Conservation (phyloP, 2,329 filamentous ascomycete species). For the Hymenoscyphus albidus region DNA sequence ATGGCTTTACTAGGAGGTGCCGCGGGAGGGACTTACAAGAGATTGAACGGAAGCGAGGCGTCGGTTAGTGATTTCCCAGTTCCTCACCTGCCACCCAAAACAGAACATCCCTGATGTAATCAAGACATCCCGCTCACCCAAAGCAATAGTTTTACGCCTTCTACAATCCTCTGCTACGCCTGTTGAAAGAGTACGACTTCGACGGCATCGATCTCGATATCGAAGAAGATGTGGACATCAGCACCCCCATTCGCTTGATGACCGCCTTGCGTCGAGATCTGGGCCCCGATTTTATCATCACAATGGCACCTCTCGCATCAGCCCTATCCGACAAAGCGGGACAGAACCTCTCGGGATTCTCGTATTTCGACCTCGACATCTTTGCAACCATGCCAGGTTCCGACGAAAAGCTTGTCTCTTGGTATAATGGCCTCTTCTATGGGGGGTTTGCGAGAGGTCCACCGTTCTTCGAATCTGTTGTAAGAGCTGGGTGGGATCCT, state of each 20-base stretch:
- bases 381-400: constrained; percentile 25
- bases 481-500: constrained; percentile 64
- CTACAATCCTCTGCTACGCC: constrained; percentile 11
- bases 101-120: neutral
- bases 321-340: constrained; percentile 55
- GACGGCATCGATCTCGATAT: constrained; percentile 73
- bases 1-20: constrained; percentile 26
- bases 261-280: constrained; percentile 65
- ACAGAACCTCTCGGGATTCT: constrained; percentile 74
- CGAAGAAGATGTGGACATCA: constrained; percentile 69
- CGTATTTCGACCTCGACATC: constrained; percentile 67
- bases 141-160: constrained; percentile 37
- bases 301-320: constrained; percentile 73
- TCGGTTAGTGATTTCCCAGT: constrained; percentile 21
- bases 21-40: constrained; percentile 44
- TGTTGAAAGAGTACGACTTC: constrained; percentile 44
- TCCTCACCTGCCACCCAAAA: neutral
- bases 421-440: constrained; percentile 91
- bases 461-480: constrained; percentile 46
- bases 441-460: constrained; percentile 56
- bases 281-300: constrained; percentile 66
- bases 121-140: neutral
- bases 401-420: constrained; percentile 51
- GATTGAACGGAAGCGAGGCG: constrained; percentile 51
- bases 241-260: constrained; percentile 60